Percentiles rank a stretch among this genome's conserved stretches.
These are phyloP conservation scores for Colletotrichum australisinense DNA, from an alignment of 2,329 filamentous ascomycete genomes.

Conservation along the genomic window DNA sequence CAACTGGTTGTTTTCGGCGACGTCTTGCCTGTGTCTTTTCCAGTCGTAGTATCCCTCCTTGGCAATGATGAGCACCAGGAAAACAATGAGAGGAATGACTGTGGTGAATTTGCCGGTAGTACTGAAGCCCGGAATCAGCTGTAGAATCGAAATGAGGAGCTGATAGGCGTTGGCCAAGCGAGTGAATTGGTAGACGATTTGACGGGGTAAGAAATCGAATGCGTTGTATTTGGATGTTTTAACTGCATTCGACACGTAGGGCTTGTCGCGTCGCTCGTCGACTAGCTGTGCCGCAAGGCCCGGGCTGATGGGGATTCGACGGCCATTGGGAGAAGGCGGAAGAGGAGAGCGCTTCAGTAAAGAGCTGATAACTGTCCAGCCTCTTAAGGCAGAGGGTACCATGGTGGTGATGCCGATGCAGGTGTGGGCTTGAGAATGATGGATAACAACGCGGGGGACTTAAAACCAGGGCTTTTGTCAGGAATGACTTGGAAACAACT, in stretches of 20 bases:
- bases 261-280: constrained; percentile 57
- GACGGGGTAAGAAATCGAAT: constrained; percentile 88
- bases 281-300: constrained; percentile 53
- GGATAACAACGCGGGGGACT: too few species aligned
- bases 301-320: constrained; percentile 56
- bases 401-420: background rate
- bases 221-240: constrained; percentile 85
- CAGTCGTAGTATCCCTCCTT: constrained; percentile 92
- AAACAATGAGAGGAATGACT: constrained; percentile 78
- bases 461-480: too few species aligned
- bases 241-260: constrained; percentile 72
- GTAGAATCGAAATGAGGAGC: constrained; percentile 82
- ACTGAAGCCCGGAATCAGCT: constrained; percentile 80
- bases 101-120: constrained; percentile 82
- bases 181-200: constrained; percentile 86
- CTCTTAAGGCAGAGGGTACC: too few species aligned
- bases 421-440: too few species aligned
- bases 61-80: constrained; percentile 81
- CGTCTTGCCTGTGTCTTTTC: constrained; percentile 82
- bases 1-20: constrained; percentile 73
- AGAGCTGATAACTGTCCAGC: background rate
- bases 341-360: constrained; percentile 47
- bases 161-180: constrained; percentile 91
- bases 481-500: too few species aligned
- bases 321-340: constrained; percentile 78